Base-by-base conservation (phyloP, 140 eudicot species). In the Ambrosia hybrid region DNA sequence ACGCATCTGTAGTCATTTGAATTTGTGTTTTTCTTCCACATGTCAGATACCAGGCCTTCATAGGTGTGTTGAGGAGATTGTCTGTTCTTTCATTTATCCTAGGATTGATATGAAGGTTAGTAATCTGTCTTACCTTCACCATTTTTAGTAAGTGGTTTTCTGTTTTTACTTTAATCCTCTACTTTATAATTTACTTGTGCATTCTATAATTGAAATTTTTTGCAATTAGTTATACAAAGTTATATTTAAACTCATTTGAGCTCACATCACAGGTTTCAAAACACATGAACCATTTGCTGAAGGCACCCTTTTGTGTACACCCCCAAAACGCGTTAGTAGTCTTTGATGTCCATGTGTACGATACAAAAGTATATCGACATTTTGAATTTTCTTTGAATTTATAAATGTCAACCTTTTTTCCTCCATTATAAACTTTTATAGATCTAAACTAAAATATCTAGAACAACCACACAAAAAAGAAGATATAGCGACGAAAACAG, bases 231-330 rank as follows among this genome's bases (percentile, higher is more conserved):
- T 41, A 41, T 41, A 41, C 6, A 30, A 30, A 38, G 5, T 38
- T 46, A 45, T 3, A 16, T 10, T 3, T 56, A 51, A 68, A 66
- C 59, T 73, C 34, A 73, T 49, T 78, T 66, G 74, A 51, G 12
- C 58, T 67, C 57, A 68, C 46, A 37, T 75, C 36, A 60, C 95
- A 94, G 97, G 99, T 94, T 45, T 86, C 99, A 69, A 94, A 88
- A 79, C 97, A 86, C 82, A 94, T 88, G 96, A 94, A 88, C 79
- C 97, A 94, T 78, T 85, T 94, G 83, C 85, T 94, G 76, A 94
- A 94, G 85, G 96, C 99, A 73, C 99, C 97, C 21, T 94, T 94
- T 66, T 94, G 97, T 51, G 74, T 91, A 65, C 99, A 91, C 80
- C 99, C 99, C 99, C 26, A 88, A 94, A 86, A 94, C 97, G 88